Evolutionary conservation across 768 basidiomycete species (phyloP).

Genomic region (Neoboletus magnificus): DNA sequence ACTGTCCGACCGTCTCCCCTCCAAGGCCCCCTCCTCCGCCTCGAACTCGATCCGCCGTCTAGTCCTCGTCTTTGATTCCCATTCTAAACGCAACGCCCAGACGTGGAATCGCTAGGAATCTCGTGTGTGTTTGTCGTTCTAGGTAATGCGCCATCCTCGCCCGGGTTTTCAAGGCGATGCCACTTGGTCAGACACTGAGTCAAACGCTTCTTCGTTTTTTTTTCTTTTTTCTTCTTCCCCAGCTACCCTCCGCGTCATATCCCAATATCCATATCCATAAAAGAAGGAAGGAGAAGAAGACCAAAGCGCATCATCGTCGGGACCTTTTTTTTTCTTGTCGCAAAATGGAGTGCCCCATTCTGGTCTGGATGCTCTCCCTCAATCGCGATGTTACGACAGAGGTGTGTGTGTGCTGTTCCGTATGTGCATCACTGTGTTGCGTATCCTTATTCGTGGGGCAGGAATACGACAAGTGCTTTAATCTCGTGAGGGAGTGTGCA

Average conservation of each 20-base stretch:
- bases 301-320: background rate
- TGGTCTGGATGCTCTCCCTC: constrained; percentile 78
- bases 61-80: background rate
- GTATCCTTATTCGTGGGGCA: constrained; percentile 25
- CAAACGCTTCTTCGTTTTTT: background rate
- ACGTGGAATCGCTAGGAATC: background rate
- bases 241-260: background rate
- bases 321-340: too few species aligned
- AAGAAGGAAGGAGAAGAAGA: background rate
- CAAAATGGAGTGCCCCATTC: constrained; percentile 57
- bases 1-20: background rate
- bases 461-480: constrained; percentile 72
- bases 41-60: background rate
- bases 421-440: background rate
- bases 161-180: background rate
- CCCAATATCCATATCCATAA: background rate
- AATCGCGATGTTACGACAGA: constrained; percentile 69
- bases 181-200: background rate
- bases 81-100: background rate
- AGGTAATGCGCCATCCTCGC: background rate
- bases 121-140: background rate
- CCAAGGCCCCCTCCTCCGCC: background rate
- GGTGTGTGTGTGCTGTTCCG: constrained; percentile 30
- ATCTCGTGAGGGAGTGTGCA: constrained; percentile 58
- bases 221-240: background rate